Evolutionary conservation across 371 early-diverging fungal species (phyloP), one percentile per base, ranked within the genome.

Genomic region (Rhizomucor miehei): DNA sequence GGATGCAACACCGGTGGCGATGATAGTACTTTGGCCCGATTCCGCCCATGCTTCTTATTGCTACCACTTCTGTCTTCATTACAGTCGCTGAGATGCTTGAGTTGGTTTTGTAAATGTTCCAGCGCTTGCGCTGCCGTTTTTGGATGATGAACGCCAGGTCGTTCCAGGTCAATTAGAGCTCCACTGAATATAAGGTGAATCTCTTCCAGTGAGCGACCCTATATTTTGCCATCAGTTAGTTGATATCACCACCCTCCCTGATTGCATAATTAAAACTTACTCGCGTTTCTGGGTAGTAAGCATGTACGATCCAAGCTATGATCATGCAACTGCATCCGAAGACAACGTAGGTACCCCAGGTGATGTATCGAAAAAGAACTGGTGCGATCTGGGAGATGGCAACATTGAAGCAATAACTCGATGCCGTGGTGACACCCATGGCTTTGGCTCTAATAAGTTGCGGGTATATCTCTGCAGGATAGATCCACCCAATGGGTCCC

Each of bases 401-500:
- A 53, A 78, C 79, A 75, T 90, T 91, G 65, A 79, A 82, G 37
- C 77, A 66, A 90, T 92, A 91, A 75, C 90, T 92, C 53, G 91
- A 73, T 8, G 91, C 83, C 24, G 94, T 93, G 38, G 89, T 85
- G 25, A 91, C 58, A 40, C 87, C 89, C 60, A 89, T 84, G 46
- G 87, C 93, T 72, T 91, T 92, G 58, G 89, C 81, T 40, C 87
- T 81, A 52, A 86, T 69, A 36, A 81, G 71, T 49, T 80, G 75
- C n/a, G 90, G 89, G 69, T 80, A 89, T 56, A 89, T 89, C 66
- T 95, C 95, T 20, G 91, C 82, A 43, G 92, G 92, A 69, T 91
- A 91, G 57, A 89, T 84, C 95, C 94, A 94, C 23, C 88, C 90
- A 48, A 90, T 72, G n/a, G 94, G 93, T 4, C 93, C 93, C 64